phyloP scores from a whole-genome alignment of 306 rosid genomes.

The Malus domestica region ASM211411v1 NC_041804.1:40918501-40919000 shows the following conservation, averaged over 20 bases:
- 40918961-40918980: neutral
- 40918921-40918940: constrained; percentile 1
- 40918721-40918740: constrained; percentile 6
- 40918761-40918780: neutral
- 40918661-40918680: constrained; percentile 17
- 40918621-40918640: no score
- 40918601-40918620: neutral
- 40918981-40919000: neutral
- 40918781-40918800: neutral
- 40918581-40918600: neutral
- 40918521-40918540: neutral
- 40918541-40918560: neutral
- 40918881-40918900: neutral
- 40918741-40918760: neutral
- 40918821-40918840: neutral
- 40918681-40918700: neutral
- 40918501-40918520: constrained; percentile 27
- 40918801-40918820: neutral
- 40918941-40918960: no score
- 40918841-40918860: neutral
- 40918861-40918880: neutral
- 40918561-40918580: neutral
- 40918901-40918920: neutral
- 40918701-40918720: constrained; percentile 38
- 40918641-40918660: constrained; percentile 2